Evolutionary conservation across 192 early-diverging fungal genomes (phyloP), one percentile per base, ranked within the genome.

Genomic region (Cladochytrium replicatum): DNA sequence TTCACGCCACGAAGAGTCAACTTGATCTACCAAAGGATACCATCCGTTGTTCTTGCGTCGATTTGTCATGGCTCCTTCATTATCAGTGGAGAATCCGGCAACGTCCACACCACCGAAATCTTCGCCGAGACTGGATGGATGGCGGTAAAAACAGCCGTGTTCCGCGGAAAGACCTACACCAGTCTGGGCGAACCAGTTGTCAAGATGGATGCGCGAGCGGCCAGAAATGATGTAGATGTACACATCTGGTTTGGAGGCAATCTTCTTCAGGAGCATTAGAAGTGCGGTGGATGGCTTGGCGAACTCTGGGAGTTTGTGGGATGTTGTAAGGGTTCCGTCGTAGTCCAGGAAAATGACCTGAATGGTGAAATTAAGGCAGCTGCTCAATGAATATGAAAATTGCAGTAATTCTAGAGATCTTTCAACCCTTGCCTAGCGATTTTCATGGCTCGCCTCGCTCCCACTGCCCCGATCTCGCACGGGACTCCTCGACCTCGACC

Each of bases 131-230:
- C 61, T 65, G 11, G 66, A 66, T 22, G 97, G 94, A 60, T 99
- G 97, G 44, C 83, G 79, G 71, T 88, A 95, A 69, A 98, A 99
- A 57, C 92, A 89, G 6, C 97, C 97, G 58, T 99, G 97, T 69
- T 99, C 97, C 21, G 97, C 89, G 8, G 83, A 86, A 19, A 99
- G 74, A 23, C 97, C 97, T 4, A 99, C 81, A 46, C 78, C 84
- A 27, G 85, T 74, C 24, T 75, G 82, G 19, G 66, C 70, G 61
- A 98, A 97, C 97, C 97, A 99, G 17, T 65, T 46, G 52, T 92
- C 94, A 57, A 99, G 73, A 58, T 91, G 85, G 9, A 75, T 69
- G 15, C 97, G 77, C 9, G 81, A 82, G 28, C 97, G 88, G 4
- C 97, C 97, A 27, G 90, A 93, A 3, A 97, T 71, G 28, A 99